A percentile compares a stretch with the other conserved stretches of the same genome.
Evolutionary conservation across 2,329 filamentous ascomycete species (phyloP).

Genomic region (Thielaviopsis euricoi): DNA sequence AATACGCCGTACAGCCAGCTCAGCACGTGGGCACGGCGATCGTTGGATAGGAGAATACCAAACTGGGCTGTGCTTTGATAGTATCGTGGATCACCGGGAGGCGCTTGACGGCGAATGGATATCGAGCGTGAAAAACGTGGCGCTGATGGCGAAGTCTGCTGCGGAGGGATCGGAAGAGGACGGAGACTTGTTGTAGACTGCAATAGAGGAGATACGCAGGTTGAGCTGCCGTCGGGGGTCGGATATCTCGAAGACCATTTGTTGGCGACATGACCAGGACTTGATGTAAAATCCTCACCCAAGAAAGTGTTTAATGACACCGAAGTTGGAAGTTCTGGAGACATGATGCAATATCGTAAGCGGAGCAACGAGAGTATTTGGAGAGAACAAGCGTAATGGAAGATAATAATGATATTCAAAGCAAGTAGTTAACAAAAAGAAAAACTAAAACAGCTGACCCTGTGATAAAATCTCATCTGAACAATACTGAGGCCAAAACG

Average conservation of each 20-base stretch:
- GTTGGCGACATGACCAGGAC: neutral
- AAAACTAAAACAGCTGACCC: too few species aligned
- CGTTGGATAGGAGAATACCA: neutral
- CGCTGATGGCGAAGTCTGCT: too few species aligned
- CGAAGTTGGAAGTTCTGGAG: too few species aligned
- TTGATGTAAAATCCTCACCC: too few species aligned
- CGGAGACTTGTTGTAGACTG: neutral
- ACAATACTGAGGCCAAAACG: too few species aligned
- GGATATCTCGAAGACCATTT: neutral
- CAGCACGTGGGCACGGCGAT: neutral
- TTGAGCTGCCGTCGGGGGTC: neutral
- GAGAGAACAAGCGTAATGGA: too few species aligned
- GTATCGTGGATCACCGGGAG: neutral
- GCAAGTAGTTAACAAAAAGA: too few species aligned
- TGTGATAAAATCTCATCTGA: too few species aligned
- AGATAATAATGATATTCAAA: too few species aligned
- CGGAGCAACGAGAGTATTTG: too few species aligned
- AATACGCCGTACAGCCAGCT: neutral
- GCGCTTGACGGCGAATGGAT: neutral
- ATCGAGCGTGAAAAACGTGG: neutral
- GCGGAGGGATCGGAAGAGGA: neutral
- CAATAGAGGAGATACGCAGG: neutral
- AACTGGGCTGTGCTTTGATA: neutral
- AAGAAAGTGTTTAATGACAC: too few species aligned
- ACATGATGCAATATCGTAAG: too few species aligned